A percentile compares a stretch with the other conserved stretches of the same genome.
Evolutionary conservation across 805 yeast genomes (phyloP).

Genomic region (Kodamaea restingae): DNA sequence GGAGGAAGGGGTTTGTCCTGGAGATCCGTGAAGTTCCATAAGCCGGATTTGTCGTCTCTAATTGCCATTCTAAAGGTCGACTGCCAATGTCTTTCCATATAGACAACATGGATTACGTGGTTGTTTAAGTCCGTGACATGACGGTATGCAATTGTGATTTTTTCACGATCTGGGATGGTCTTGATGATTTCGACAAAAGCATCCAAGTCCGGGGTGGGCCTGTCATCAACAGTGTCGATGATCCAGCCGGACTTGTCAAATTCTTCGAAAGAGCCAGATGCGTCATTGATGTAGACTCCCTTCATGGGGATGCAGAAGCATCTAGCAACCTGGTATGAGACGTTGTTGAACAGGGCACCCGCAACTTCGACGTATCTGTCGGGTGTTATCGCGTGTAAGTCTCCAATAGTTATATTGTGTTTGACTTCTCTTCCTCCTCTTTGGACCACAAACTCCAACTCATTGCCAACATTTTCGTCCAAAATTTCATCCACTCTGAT

Average conservation of each 20-base stretch:
- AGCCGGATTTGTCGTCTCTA: conserved; percentile 52
- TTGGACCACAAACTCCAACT: conserved; percentile 43
- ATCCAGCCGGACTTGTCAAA: conserved; percentile 75
- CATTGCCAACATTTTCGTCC: conserved; percentile 64
- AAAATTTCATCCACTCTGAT: conserved; percentile 78
- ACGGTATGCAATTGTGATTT: conserved; percentile 67
- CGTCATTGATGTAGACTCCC: conserved; percentile 78
- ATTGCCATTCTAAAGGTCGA: conserved; percentile 64
- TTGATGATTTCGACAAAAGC: conserved; percentile 76
- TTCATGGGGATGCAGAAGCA: conserved; percentile 75
- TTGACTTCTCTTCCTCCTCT: conserved; percentile 65
- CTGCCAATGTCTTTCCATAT: conserved; percentile 84
- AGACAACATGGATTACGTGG: conserved; percentile 59
- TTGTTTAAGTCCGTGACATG: conserved; percentile 80
- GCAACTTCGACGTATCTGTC: conserved; percentile 73
- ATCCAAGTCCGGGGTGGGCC: conserved; percentile 69
- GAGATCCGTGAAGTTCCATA: conserved; percentile 51
- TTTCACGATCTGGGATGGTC: conserved; percentile 67
- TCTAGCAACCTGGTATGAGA: conserved; percentile 87
- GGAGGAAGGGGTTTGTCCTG: conserved; percentile 65
- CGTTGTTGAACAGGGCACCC: conserved; percentile 81
- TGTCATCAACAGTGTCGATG: conserved; percentile 71
- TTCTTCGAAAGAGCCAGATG: conserved; percentile 68
- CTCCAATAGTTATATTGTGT: conserved; percentile 56
- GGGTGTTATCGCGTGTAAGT: conserved; percentile 81